Base-by-base conservation (phyloP, 164 flowering plant genomes). In the Vitis riparia region DNA sequence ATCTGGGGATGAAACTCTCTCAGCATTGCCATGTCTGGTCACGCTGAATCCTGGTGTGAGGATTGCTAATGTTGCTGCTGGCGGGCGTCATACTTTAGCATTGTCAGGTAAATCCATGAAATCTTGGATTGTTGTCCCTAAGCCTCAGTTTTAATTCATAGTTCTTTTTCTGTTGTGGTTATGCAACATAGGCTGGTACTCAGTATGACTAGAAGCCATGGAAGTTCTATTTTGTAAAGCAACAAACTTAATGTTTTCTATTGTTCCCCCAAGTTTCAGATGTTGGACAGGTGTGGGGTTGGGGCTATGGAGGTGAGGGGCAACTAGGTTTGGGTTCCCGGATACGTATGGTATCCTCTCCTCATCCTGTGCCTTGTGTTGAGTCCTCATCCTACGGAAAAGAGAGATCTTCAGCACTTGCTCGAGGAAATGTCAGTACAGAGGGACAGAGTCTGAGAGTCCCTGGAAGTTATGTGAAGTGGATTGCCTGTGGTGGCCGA, bases 241-340 rank as follows among this genome's bases (percentile, higher is more conserved):
- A 78, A 66, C 58, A 66, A 58, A 63, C 68, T 50, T 78, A 73
- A 78, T 76, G 63, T 66, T 63, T 64, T 67, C 64, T 79, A 61
- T 78, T 82, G 44, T 77, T 80, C 74, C 37, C 69, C 69, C 51
- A 81, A 76, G 79, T 84, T 87, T 76, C 93, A 96, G 99, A 96
- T 89, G 58, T 88, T 51, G 99, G 99, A 76, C 97, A 96, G 77
- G 97, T 96, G 76, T 96, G 99, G 99, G 99, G 99, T 79, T 96
- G 98, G 99, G 99, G 98, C 67, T 96, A 96, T 83, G 99, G 99
- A 72, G 99, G 99, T 29, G 99, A 96, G 74, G 99, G 99, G 44
- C 99, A 96, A 81, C 88, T 96, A 65, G 99, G 99, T 56, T 76
- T 91, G 82, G 99, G 99, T 44, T 91, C 97, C 59, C 88, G 97